Percentiles rank a stretch among this genome's conserved stretches.
These are phyloP conservation scores for Trichophaea hybrida DNA, from an alignment of 2,329 filamentous ascomycete genomes.

Conservation along the genomic window DNA sequence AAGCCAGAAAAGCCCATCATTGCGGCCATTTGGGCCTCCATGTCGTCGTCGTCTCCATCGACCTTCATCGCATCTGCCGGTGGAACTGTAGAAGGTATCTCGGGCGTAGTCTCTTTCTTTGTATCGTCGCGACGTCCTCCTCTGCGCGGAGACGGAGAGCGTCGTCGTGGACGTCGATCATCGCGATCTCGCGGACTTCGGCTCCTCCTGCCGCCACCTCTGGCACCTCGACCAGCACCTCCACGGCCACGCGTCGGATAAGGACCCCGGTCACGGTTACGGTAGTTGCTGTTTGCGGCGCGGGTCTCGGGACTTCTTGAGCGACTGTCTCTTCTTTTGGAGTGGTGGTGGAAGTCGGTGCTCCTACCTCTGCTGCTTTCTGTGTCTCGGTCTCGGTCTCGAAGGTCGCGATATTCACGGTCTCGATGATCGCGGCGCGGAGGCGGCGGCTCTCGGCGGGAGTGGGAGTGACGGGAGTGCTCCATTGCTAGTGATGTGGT, in stretches of 20 bases:
- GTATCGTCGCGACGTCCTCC: background rate
- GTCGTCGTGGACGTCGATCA: background rate
- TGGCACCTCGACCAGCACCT: background rate
- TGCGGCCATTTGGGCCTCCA: slow-evolving; percentile 51
- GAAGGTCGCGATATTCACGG: background rate
- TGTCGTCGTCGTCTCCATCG: slow-evolving; percentile 44
- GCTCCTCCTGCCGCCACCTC: background rate
- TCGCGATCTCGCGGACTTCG: background rate
- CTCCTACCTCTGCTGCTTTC: slow-evolving; percentile 20
- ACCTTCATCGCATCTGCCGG: slow-evolving; percentile 32
- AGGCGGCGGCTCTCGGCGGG: background rate
- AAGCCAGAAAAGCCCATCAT: slow-evolving; percentile 88
- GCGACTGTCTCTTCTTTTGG: slow-evolving; percentile 18
- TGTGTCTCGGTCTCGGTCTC: slow-evolving; percentile 10
- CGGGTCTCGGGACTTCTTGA: slow-evolving; percentile 20
- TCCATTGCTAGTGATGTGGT: background rate
- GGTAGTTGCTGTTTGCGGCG: background rate
- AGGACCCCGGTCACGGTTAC: background rate
- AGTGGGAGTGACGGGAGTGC: background rate
- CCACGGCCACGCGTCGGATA: background rate
- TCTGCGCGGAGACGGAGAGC: background rate
- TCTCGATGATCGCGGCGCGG: background rate
- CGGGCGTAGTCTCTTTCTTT: background rate
- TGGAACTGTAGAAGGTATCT: background rate
- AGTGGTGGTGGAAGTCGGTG: slow-evolving; percentile 16